Percentiles rank a stretch among this genome's conserved stretches.
Conservation (phyloP, 331 rosid genomes). For the Stylosanthes scabra region DNA sequence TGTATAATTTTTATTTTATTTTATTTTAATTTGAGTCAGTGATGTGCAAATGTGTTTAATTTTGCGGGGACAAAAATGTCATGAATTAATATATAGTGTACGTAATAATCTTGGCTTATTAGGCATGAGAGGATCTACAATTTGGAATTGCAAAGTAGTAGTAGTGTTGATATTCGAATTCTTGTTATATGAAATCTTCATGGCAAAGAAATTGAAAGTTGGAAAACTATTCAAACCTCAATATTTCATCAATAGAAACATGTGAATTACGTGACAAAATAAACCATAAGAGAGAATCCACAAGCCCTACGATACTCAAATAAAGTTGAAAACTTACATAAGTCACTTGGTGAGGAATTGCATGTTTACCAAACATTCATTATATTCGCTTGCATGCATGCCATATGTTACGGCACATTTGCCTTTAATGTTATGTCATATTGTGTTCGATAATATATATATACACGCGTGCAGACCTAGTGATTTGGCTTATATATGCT, state of each 20-base stretch:
- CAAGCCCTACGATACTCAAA: not conserved
- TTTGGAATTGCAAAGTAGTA: not conserved
- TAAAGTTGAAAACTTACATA: slow-evolving; percentile 1
- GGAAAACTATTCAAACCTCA: not conserved
- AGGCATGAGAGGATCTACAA: not conserved
- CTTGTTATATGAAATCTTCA: not conserved
- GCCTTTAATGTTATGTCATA: no score
- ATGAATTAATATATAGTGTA: not conserved
- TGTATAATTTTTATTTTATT: no score
- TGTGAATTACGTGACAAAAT: slow-evolving; percentile 29
- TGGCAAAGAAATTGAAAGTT: not conserved
- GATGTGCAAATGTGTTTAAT: not conserved
- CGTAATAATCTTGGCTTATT: slow-evolving; percentile 4
- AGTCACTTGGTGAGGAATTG: not conserved
- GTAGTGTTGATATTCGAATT: not conserved
- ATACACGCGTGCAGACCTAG: no score
- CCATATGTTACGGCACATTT: no score
- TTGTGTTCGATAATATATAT: no score
- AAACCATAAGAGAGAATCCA: slow-evolving; percentile 25
- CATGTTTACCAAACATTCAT: slow-evolving; percentile 5
- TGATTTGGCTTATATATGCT: no score
- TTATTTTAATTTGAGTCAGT: not conserved
- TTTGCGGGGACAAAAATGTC: slow-evolving; percentile 18
- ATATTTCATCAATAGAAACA: slow-evolving; percentile 11
- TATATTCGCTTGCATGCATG: not conserved